Percentiles rank a stretch among this genome's conserved stretches.
These are phyloP conservation scores for Isochrysis galbana DNA, from an alignment of 78 protist genomes.

Conservation along the genomic window DNA sequence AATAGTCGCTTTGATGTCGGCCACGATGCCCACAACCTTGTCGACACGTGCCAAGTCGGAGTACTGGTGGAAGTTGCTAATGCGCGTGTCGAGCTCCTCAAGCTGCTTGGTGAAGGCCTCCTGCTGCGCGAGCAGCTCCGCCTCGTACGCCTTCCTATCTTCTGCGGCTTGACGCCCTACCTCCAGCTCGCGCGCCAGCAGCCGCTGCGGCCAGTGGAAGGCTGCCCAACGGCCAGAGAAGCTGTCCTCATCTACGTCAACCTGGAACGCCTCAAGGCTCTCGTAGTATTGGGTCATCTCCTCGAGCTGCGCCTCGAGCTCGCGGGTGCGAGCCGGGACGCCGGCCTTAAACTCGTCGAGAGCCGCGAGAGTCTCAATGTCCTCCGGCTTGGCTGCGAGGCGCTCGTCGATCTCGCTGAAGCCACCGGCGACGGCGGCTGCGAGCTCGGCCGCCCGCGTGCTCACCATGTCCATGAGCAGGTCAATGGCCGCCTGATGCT, in stretches of 20 bases:
- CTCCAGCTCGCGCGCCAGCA: not conserved
- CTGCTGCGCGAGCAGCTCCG: not conserved
- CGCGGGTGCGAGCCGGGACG: not conserved
- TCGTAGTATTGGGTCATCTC: not conserved
- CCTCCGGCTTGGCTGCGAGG: not conserved
- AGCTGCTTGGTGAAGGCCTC: not conserved
- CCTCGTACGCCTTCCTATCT: not conserved
- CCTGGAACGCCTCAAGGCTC: not conserved
- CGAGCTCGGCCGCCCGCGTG: not conserved
- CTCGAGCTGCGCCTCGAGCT: not conserved
- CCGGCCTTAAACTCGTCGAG: not conserved
- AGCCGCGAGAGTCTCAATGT: not conserved
- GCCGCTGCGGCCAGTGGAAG: slow-evolving; percentile 19
- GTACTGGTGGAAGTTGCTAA: not conserved
- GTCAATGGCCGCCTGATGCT: not conserved
- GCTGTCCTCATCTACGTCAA: not conserved
- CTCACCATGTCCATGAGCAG: not conserved
- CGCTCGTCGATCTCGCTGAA: not conserved
- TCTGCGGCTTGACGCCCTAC: not conserved
- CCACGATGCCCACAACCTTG: not conserved
- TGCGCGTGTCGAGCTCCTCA: not conserved
- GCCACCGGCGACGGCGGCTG: not conserved
- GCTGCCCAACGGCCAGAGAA: not conserved
- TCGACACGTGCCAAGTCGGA: not conserved
- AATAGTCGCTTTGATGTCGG: not conserved